Percentiles rank a stretch among this genome's conserved stretches.
phyloP scores from a whole-genome alignment of 495 filamentous ascomycete genomes.

The Annulohypoxylon nitens region DNA sequence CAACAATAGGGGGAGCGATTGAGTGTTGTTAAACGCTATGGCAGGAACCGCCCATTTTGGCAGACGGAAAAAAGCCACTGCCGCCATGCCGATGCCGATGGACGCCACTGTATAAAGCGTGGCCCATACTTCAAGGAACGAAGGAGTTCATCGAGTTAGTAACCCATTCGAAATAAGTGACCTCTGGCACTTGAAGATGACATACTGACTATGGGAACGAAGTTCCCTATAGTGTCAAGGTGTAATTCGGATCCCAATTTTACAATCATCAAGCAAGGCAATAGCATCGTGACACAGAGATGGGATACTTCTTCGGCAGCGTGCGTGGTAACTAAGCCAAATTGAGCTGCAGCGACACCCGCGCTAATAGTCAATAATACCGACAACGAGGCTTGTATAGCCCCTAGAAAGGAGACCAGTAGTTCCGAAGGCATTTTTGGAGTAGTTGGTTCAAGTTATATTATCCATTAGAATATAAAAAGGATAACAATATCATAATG shows the following conservation, averaged over 20 bases:
- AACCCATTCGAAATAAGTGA: not conserved
- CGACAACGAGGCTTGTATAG: conserved; percentile 76
- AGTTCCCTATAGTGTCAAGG: conserved; percentile 65
- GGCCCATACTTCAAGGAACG: conserved; percentile 65
- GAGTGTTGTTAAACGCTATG: conserved; percentile 83
- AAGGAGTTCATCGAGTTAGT: conserved; percentile 7
- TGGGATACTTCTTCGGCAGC: conserved; percentile 74
- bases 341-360: conserved; percentile 70
- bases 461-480: conserved; percentile 1
- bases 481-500: not conserved
- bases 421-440: conserved; percentile 39
- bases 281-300: conserved; percentile 75
- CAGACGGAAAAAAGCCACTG: conserved; percentile 63
- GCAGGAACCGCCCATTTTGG: conserved; percentile 76
- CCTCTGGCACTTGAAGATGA: not conserved
- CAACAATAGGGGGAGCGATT: conserved; percentile 75
- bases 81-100: conserved; percentile 63
- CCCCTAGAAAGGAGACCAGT: conserved; percentile 72
- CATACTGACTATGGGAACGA: conserved; percentile 61
- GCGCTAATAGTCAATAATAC: conserved; percentile 77
- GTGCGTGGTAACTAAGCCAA: conserved; percentile 66
- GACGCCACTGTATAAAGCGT: conserved; percentile 68
- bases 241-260: conserved; percentile 77
- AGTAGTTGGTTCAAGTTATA: not conserved
- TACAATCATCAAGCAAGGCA: conserved; percentile 77